phyloP scores from a whole-genome alignment of 2,329 filamentous ascomycete species.

The Cercospora zeae-maydis region DNA sequence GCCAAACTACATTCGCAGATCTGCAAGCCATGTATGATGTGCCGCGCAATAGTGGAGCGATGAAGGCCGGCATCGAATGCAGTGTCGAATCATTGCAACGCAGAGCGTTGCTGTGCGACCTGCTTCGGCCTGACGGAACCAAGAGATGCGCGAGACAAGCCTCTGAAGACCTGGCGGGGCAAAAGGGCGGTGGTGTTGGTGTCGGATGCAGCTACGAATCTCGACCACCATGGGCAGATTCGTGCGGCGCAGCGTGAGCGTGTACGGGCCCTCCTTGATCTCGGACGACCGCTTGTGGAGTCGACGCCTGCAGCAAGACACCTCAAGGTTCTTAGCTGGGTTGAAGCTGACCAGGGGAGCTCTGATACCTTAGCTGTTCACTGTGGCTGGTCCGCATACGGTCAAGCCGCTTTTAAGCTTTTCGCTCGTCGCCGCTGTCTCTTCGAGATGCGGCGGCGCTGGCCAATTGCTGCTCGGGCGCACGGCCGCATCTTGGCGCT shows the following conservation, averaged over 20 bases:
- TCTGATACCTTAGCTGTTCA: constrained; percentile 9
- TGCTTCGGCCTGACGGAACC: constrained; percentile 4
- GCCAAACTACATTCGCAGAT: constrained; percentile 11
- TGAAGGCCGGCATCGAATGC: constrained; percentile 1
- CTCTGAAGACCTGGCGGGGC: constrained; percentile 6
- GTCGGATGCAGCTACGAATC: constrained; percentile 3
- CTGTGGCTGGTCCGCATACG: constrained; percentile 8
- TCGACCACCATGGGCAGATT: constrained; percentile 1
- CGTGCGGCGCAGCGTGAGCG: not conserved
- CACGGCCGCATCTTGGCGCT: constrained; percentile 1
- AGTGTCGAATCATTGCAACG: constrained; percentile 9
- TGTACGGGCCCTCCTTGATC: constrained; percentile 7
- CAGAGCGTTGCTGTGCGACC: constrained; percentile 1
- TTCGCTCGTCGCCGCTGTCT: not conserved
- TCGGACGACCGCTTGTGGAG: constrained; percentile 17
- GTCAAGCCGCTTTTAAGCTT: not conserved
- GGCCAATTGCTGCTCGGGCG: constrained; percentile 5
- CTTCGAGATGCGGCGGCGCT: constrained; percentile 8
- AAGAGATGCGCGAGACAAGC: constrained; percentile 6
- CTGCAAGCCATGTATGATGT: not conserved
- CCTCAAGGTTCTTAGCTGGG: not conserved
- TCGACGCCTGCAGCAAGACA: constrained; percentile 10
- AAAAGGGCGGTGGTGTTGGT: constrained; percentile 3
- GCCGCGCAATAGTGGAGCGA: constrained; percentile 3
- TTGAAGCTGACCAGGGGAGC: constrained; percentile 7